Conservation (phyloP, 768 basidiomycete genomes). For the Auricularia heimuer region DNA sequence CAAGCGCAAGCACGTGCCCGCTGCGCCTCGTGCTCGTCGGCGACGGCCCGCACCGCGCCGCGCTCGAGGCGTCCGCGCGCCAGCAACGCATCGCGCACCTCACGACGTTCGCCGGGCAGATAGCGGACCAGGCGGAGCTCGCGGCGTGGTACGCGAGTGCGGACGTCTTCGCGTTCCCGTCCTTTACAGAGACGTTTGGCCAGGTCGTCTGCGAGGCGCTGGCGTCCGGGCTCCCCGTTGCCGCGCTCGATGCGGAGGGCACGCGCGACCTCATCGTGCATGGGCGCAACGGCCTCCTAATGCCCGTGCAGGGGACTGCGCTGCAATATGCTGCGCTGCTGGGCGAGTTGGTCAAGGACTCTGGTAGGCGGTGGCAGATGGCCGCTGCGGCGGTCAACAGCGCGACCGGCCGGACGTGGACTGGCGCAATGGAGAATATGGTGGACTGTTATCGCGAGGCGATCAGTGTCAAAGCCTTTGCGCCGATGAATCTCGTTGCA, state of each 20-base stretch:
- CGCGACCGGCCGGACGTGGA: conserved; percentile 4
- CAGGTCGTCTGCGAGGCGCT: conserved; percentile 36
- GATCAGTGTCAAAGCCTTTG: not conserved
- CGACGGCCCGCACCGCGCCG: conserved; percentile 28
- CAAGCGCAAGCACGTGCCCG: not conserved
- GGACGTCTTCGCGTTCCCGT: conserved; percentile 28
- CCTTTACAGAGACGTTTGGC: conserved; percentile 24
- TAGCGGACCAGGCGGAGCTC: conserved; percentile 23
- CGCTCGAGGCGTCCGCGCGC: conserved; percentile 22
- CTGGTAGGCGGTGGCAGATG: conserved; percentile 18
- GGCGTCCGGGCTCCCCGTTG: conserved; percentile 34
- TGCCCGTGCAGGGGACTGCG: not conserved
- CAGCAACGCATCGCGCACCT: conserved; percentile 21
- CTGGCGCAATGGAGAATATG: conserved; percentile 7
- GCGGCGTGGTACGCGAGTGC: conserved; percentile 31
- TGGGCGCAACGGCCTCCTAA: conserved; percentile 2
- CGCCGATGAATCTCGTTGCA: too few species aligned
- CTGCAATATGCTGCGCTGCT: not conserved
- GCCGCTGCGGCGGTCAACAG: conserved; percentile 18
- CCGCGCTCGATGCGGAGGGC: conserved; percentile 32
- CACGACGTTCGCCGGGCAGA: conserved; percentile 26
- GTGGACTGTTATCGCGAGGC: conserved; percentile 7
- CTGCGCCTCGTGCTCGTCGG: conserved; percentile 31
- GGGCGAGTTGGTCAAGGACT: not conserved
- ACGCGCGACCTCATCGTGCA: conserved; percentile 2